Conservation (phyloP, 2,329 filamentous ascomycete species). For the Mycocentrospora acerina region DNA sequence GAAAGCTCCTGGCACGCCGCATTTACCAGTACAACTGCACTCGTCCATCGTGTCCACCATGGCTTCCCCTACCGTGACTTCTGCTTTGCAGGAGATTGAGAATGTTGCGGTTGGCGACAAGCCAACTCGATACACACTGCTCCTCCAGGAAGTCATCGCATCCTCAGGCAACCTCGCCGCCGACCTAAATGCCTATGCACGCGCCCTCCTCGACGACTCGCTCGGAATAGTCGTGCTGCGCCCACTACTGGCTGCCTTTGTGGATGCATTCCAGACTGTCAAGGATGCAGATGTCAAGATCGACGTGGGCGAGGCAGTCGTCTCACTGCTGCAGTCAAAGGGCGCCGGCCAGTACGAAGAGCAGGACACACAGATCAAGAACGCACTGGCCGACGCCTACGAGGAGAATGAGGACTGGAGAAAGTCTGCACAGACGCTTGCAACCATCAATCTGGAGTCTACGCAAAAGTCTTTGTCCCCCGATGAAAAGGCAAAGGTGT, state of each 20-base stretch:
- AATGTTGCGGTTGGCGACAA: constrained; percentile 52
- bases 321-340: constrained; percentile 65
- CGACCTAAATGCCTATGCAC: constrained; percentile 68
- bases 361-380: constrained; percentile 75
- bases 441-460: constrained; percentile 83
- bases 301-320: constrained; percentile 72
- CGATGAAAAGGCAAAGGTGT: constrained; percentile 79
- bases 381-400: constrained; percentile 79
- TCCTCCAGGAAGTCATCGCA: constrained; percentile 59
- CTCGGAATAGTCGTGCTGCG: constrained; percentile 77
- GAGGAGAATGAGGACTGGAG: constrained; percentile 80
- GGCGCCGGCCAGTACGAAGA: constrained; percentile 75
- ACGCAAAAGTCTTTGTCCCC: constrained; percentile 82
- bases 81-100: constrained; percentile 54
- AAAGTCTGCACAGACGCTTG: constrained; percentile 73
- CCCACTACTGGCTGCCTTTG: constrained; percentile 67
- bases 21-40: constrained; percentile 6
- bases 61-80: constrained; percentile 53
- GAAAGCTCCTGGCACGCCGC: neutral
- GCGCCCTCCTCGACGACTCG: constrained; percentile 66
- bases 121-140: constrained; percentile 57
- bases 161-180: constrained; percentile 52
- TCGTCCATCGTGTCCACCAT: constrained; percentile 39
- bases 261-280: constrained; percentile 62
- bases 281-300: constrained; percentile 68